Evolutionary conservation across 140 eudicot genomes (phyloP), one percentile per base, ranked within the genome.

Genomic region (Ambrosia hybrid): DNA sequence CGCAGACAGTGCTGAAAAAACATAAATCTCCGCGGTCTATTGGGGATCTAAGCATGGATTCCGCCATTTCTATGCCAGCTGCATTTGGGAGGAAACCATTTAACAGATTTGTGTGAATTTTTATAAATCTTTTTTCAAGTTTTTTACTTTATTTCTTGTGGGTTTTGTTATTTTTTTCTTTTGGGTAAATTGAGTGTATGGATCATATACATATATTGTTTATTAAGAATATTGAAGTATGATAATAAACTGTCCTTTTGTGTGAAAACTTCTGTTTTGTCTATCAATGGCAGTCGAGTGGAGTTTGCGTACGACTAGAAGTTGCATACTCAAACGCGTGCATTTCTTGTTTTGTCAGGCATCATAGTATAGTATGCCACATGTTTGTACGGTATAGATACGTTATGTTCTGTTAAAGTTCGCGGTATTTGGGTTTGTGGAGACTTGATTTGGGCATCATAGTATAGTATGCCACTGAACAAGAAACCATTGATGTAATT

Each of bases 1-100:
- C 85, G 46, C 85, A 61, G 5, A 87, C 11, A 75, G 86, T n/a
- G 67, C 16, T 79, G 76, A 88, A 76, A 36, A 88, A 90, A 76
- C 90, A 76, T 39, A 79, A 78, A 43, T 77, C 97, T 48, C 65
- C 80, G n/a, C 76, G 80, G 33, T 90, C 96, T 6, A 67, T 79
- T 4, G 99, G 91, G 34, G 93, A 88, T 56, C 15, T 81, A 82
- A 90, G 99, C 58, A 72, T 88, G 26, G 96, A 86, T 82, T 94
- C 99, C 4, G 55, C 95, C 14, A 85, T 79, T 74, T 94, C 99
- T 16, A 94, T 88, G 99, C 97, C 99, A 3, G 90, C 96, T 34
- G 67, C 78, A 4, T 80, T 76, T 62, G 99, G 97, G 43, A 86
- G 97, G 83, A 88, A 74, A 76, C 96, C 99, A 15, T 94, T 94